Conservation (phyloP, 345 rosid species). For the Acer negundo region DNA sequence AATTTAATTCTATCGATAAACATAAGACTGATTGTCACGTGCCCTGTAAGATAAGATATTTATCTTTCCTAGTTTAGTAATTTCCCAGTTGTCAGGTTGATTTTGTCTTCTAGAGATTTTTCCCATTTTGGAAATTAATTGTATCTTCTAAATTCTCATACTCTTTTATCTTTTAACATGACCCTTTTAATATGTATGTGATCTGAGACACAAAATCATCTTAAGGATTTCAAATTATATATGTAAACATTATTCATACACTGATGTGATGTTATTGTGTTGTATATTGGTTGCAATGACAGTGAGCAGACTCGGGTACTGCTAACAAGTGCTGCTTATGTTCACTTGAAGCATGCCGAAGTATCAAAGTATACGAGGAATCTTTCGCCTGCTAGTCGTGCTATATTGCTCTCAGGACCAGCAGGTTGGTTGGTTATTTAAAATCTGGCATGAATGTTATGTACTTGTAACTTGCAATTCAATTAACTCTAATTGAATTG, state of each 20-base stretch:
- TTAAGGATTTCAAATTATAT: too few relatives aligned
- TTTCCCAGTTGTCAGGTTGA: neutral
- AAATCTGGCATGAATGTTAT: neutral
- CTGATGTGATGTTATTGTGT: slow-evolving; percentile 1
- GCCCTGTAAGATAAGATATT: neutral
- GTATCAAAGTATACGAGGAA: slow-evolving; percentile 79
- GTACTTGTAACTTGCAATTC: neutral
- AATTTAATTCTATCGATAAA: too few relatives aligned
- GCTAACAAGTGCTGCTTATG: slow-evolving; percentile 91
- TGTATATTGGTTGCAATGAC: slow-evolving; percentile 28
- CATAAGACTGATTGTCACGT: too few relatives aligned
- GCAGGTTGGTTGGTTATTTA: slow-evolving; percentile 52
- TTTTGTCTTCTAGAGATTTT: neutral
- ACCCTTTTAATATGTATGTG: neutral
- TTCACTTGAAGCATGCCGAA: slow-evolving; percentile 89
- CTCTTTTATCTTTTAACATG: neutral
- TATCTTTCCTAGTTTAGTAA: neutral
- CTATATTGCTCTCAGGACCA: slow-evolving; percentile 94
- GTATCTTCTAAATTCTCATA: neutral
- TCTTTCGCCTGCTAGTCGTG: slow-evolving; percentile 81
- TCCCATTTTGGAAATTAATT: neutral
- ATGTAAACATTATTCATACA: neutral
- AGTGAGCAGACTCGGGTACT: slow-evolving; percentile 87
- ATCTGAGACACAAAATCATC: too few relatives aligned
- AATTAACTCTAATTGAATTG: slow-evolving; percentile 6